Evolutionary conservation across 2,329 filamentous ascomycete species (phyloP).

Genomic region (Cyanodermella asteris): DNA sequence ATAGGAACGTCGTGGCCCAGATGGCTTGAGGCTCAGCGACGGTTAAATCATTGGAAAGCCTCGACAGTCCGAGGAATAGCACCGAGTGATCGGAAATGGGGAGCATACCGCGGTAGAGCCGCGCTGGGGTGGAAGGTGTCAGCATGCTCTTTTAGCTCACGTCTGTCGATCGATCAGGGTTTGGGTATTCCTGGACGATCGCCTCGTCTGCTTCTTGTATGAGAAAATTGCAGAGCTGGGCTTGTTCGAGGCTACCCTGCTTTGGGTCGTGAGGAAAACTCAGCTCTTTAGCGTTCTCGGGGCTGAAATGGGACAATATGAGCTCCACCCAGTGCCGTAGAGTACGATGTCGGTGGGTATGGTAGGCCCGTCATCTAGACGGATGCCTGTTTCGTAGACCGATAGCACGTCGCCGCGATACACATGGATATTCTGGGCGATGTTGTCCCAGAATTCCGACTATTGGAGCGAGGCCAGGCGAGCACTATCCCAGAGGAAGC

Average conservation of each 20-base stretch:
- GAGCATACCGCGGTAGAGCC: conserved; percentile 8
- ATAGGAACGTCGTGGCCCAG: conserved; percentile 10
- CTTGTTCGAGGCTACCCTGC: conserved; percentile 2
- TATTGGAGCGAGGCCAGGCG: conserved; percentile 7
- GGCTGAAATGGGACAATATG: conserved; percentile 5
- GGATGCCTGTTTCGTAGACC: conserved; percentile 3
- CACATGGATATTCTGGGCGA: conserved; percentile 9
- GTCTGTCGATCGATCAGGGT: conserved; percentile 6
- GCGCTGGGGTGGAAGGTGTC: conserved; percentile 5
- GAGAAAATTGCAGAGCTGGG: conserved; percentile 1
- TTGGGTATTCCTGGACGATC: conserved; percentile 7
- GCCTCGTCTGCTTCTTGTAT: conserved; percentile 4
- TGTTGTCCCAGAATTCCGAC: conserved; percentile 9
- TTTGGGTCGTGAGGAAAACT: conserved; percentile 6
- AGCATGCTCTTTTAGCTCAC: conserved; percentile 3
- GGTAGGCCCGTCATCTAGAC: conserved; percentile 5
- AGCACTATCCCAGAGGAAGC: conserved; percentile 10
- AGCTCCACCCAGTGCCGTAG: conserved; percentile 9
- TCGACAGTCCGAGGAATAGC: conserved; percentile 10
- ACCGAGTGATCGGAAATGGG: conserved; percentile 10
- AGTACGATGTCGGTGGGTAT: conserved; percentile 9
- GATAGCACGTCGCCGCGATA: conserved; percentile 7
- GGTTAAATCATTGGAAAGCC: conserved; percentile 10
- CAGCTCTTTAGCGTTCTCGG: conserved; percentile 3
- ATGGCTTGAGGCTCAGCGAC: conserved; percentile 12